Base-by-base conservation (phyloP, 495 filamentous ascomycete species). In the Xylaria castorea region DNA sequence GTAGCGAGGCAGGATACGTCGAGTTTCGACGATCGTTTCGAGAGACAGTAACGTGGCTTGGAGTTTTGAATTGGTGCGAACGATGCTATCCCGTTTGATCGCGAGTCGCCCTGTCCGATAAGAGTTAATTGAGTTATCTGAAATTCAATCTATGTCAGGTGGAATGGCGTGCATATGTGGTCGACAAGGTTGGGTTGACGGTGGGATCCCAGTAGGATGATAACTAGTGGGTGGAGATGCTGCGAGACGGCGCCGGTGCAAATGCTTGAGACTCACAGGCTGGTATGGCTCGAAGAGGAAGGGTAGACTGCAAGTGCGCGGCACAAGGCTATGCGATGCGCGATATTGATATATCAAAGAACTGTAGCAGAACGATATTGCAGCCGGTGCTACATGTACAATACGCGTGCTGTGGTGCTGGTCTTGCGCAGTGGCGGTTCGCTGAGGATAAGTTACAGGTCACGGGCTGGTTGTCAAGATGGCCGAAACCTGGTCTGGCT, bases 381-480 rank as follows among this genome's bases (percentile, higher is more conserved):
- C 48, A 36, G 50, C 46, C 6, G n/a, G 36, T 38, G 36, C 58
- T 14, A 22, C 34, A 20, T n/a, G n/a, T n/a, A n/a, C n/a, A n/a
- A 62, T 40, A 20, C 32, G 36, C 5, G 66, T 57, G 63, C 14
- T 48, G 3, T 36, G 34, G 60, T 65, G 62, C 32, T 27, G 61
- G 66, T n/a, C 48, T 34, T 42, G 53, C 57, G 40, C 63, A 32
- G 63, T 50, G 63, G 63, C 63, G 63, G 42, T 20, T 44, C 25
- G 63, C 42, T 30, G 42, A 27, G 22, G 25, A 20, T 20, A 18
- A 38, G 16, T 7, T n/a, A 38, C 58, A 36, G 58, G 58, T 3
- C n/a, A 61, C 34, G 5, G 25, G 53, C 4, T 2, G 3, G 27
- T n/a, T 50, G 42, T 27, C 7, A 30, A n/a, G 63, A 44, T 12